Base-by-base conservation (phyloP, 1,139 yeast species). In the Pichia terricola region DNA sequence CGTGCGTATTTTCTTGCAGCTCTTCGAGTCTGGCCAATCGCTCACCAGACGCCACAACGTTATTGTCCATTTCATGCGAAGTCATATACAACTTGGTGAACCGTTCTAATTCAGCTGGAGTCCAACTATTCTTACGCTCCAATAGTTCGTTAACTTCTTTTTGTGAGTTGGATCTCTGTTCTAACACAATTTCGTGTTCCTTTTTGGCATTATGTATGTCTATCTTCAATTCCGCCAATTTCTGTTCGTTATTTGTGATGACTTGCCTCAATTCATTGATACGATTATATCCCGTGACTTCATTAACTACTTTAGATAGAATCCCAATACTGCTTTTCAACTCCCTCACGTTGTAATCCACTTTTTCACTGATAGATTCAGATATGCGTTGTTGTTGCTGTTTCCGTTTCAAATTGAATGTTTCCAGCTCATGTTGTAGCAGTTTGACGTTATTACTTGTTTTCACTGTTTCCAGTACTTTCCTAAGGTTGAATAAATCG, bases 231-330 rank as follows among this genome's bases (percentile, higher is more conserved):
- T 59, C 60, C 40, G 67, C 66, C 40, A 87, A 64, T 22, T 50
- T 44, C 7, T 37, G 36, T 36, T 73, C 76, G 10, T 55, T 53
- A 51, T 77, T 81, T 54, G 75, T 52, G 47, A 54, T 87, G 1
- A 75, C 64, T 35, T 68, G 61, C 62, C 87, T 83, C 54, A 91
- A 65, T 47, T 71, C 67, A 55, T 86, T 95, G 47, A 94, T 86
- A 10, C 82, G 72, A 0, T 91, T 74, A 61, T 94, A 94, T 0
- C 98, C 99, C 0, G 98, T 91, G 9, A 88, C 81, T 56, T 89
- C 96, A 58, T 94, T 94, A 38, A 91, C 66, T 0, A 89, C 76
- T 47, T 77, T 70, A 0, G 94, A 81, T 0, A 91, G 89, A 0
- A 80, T 73, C 49, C 81, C 73, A 2, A 83, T 67, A 1, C 87